These are phyloP conservation scores for Coniochaeta pulveracea DNA, from an alignment of 2,329 filamentous ascomycete genomes.

Conservation along the genomic window DNA sequence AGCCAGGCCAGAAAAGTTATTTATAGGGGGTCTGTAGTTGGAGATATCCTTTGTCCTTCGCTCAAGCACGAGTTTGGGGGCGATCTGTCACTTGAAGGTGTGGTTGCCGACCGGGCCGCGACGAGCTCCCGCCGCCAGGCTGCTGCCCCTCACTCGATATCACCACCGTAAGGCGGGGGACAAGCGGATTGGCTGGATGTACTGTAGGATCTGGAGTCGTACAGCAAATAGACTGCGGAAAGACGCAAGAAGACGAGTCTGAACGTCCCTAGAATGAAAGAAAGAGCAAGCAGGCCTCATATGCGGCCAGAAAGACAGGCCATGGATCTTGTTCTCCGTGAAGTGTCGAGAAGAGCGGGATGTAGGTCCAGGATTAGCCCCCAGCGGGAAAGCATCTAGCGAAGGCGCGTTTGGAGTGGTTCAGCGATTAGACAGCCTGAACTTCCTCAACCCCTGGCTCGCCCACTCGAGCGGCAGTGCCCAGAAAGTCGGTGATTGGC, in stretches of 20 bases:
- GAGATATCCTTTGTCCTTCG: constrained; percentile 2
- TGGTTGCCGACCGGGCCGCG: constrained; percentile 3
- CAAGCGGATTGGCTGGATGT: constrained; percentile 3
- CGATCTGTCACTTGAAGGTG: constrained; percentile 1
- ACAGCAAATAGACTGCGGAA: neutral
- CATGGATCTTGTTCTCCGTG: constrained; percentile 6
- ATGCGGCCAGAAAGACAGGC: constrained; percentile 18
- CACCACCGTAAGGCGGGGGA: constrained; percentile 2
- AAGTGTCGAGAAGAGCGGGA: constrained; percentile 6
- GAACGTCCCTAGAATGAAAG: constrained; percentile 2
- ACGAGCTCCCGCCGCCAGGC: constrained; percentile 1
- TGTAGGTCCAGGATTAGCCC: constrained; percentile 8
- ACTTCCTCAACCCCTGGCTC: too few relatives aligned
- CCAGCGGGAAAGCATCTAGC: constrained; percentile 3
- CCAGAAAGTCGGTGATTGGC: too few relatives aligned
- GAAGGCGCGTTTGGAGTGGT: constrained; percentile 6
- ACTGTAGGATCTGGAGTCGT: neutral
- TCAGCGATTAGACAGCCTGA: too few relatives aligned
- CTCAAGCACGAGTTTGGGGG: neutral
- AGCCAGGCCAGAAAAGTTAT: constrained; percentile 3
- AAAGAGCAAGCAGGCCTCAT: constrained; percentile 9
- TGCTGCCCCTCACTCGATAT: neutral
- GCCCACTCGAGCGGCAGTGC: too few relatives aligned
- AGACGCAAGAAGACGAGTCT: constrained; percentile 1
- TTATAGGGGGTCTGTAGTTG: neutral